Percentiles rank a stretch among this genome's conserved stretches.
Conservation (phyloP, 768 basidiomycete species). For the Amanita phalloides region DNA sequence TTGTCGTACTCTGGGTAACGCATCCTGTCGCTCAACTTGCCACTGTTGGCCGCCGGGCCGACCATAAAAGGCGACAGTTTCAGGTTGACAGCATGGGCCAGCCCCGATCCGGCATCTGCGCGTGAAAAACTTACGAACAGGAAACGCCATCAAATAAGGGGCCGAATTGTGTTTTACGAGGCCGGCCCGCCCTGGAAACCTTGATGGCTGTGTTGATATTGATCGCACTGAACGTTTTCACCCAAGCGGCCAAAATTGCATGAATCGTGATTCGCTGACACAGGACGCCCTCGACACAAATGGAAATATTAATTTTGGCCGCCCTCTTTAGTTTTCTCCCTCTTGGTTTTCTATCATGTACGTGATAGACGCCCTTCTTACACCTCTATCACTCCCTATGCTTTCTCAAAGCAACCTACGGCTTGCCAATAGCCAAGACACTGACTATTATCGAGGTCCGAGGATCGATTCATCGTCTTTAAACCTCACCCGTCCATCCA, state of each 20-base stretch:
- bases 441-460: background rate
- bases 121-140: background rate
- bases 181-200: background rate
- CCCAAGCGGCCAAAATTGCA: background rate
- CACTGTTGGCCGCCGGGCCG: too few species aligned
- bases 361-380: background rate
- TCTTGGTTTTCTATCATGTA: background rate
- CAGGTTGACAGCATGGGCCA: background rate
- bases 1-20: background rate
- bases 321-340: background rate
- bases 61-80: background rate
- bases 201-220: constrained; percentile 1
- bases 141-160: background rate
- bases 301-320: background rate
- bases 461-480: background rate
- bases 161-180: background rate
- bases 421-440: background rate
- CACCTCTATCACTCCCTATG: background rate
- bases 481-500: background rate
- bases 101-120: background rate
- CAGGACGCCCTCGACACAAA: background rate
- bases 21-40: too few species aligned
- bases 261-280: background rate
- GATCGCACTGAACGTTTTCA: background rate
- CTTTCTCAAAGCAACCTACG: background rate